Evolutionary conservation across 2,329 filamentous ascomycete genomes (phyloP).

Genomic region (Cercospora brassicicola): DNA sequence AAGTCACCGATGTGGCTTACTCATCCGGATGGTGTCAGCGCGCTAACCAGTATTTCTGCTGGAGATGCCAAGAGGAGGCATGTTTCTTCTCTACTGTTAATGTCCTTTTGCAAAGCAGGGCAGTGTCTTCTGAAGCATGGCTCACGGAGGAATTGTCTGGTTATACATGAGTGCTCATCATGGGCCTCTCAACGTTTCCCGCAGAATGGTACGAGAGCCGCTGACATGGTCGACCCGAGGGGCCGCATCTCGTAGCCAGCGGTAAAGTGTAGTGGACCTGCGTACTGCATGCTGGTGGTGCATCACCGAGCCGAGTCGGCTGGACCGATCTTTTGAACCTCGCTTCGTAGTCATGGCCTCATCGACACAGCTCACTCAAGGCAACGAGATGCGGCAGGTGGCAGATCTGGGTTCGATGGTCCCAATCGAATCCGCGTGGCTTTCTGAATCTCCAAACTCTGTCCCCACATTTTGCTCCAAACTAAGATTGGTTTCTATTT

Average conservation of each 20-base stretch:
- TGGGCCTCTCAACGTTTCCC: background rate
- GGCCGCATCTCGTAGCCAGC: background rate
- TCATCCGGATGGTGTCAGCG: background rate
- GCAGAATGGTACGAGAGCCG: background rate
- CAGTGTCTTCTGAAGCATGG: no score
- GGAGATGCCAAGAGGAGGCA: no score
- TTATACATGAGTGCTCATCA: no score
- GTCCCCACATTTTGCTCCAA: background rate
- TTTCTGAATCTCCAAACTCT: background rate
- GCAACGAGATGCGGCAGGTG: background rate
- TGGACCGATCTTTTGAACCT: background rate
- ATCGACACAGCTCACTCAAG: background rate
- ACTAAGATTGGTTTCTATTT: background rate
- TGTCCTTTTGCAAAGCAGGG: no score
- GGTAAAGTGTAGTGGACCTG: background rate
- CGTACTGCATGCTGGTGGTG: background rate
- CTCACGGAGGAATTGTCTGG: no score
- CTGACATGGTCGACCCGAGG: background rate
- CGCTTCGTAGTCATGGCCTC: background rate
- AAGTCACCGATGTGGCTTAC: background rate
- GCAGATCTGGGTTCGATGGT: background rate
- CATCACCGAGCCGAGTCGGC: background rate
- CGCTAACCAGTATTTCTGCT: no score
- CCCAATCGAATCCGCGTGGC: background rate
- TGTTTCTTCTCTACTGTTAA: no score